Evolutionary conservation across 1,139 yeast species (phyloP).

Genomic region (Pichia sp.): DNA sequence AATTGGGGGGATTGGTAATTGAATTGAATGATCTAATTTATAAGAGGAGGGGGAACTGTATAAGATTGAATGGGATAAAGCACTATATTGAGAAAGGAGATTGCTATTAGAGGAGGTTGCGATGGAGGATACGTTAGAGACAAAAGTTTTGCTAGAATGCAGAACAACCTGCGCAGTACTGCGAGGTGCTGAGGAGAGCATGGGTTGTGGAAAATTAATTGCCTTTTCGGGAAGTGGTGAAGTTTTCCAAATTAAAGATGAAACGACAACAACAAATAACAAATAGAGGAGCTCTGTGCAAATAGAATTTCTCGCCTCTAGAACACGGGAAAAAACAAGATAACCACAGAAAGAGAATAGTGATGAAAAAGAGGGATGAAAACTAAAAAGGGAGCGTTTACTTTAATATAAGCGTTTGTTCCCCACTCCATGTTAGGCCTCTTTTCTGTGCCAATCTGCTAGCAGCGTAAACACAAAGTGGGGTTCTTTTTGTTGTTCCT

Average conservation of each 20-base stretch:
- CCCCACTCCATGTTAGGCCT: background rate
- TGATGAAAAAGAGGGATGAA: background rate
- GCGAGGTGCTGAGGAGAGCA: conserved; percentile 2
- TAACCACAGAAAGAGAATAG: too few species aligned
- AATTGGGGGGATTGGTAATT: conserved; percentile 8
- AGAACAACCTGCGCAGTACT: conserved; percentile 6
- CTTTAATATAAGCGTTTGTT: background rate
- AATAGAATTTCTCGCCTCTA: background rate
- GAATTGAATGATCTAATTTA: background rate
- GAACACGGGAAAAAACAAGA: background rate
- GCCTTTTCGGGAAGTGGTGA: background rate
- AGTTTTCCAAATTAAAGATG: background rate
- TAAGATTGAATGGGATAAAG: background rate
- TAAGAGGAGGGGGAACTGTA: background rate
- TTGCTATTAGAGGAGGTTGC: background rate
- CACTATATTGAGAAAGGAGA: background rate
- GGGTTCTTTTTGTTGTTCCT: background rate
- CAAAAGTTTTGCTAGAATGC: conserved; percentile 2
- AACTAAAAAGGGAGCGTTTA: background rate
- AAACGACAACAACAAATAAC: background rate
- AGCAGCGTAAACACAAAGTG: background rate
- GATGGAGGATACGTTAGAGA: background rate
- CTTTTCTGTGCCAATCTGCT: background rate
- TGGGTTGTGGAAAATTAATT: background rate
- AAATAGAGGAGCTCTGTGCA: background rate